Base-by-base conservation (phyloP, 352 stramenopile genomes). In the Phytophthora pistaciae region DNA sequence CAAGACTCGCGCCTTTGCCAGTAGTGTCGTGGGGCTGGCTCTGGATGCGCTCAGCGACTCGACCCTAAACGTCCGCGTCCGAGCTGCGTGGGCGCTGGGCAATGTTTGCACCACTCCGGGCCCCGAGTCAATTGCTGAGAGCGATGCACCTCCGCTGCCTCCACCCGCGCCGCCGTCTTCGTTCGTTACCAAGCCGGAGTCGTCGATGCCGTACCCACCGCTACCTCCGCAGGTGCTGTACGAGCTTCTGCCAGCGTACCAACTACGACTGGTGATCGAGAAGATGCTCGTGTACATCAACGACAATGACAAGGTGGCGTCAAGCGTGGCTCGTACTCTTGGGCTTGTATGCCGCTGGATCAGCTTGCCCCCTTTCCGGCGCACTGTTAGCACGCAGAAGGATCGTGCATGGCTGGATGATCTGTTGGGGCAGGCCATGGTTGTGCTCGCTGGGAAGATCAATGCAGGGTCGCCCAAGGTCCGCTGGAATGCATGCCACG, bases 241-340 rank as follows among this genome's bases (percentile, higher is more conserved):
- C 38, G 79, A 93, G 33, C 60, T 96, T 16, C 63, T 96, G 16
- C 82, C 84, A 25, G 78, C 79, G 3, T 85, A 79, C 29, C 84
- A 91, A 55, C 69, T 96, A 59, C 78, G 78, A 3, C 68, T 82
- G 25, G 81, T 96, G 44, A 88, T 94, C 13, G 87, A 95, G 60
- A 94, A 91, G 72, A 96, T 96, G 90, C 66, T 96, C 40, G 66
- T 91, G 10, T 89, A 82, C 59, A 87, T 96, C 50, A 91, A 87
- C 49, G 90, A 96, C 69, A 95, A 96, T 57, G 90, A 96, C 83
- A 96, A 96, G 73, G 90, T 96, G 20, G 90, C 87, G 18, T 96
- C 90, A 11, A 96, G 90, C 20, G 84, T 96, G 18, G 86, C 88
- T 18, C 80, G 90, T 14, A 95, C 90, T 3, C 72, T 96, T 49